These are phyloP conservation scores for Canariomyces notabilis DNA, from an alignment of 2,329 filamentous ascomycete species.

Conservation along the genomic window DNA sequence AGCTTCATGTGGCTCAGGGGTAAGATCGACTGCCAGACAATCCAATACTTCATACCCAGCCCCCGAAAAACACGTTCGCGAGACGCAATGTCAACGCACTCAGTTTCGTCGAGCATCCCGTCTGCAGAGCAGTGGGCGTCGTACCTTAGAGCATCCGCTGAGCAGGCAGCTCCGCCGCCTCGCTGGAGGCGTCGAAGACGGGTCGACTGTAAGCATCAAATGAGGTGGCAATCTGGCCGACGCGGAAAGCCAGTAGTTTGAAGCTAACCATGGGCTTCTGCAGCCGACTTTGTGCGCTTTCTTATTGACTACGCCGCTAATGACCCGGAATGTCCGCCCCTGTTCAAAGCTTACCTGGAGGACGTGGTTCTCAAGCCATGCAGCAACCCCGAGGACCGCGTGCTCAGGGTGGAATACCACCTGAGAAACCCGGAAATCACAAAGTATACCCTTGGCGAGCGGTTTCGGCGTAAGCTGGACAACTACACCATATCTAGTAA, in stretches of 20 bases:
- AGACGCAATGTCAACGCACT: too few relatives aligned
- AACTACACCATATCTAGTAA: slow-evolving; percentile 10
- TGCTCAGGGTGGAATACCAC: neutral
- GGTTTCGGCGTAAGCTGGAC: slow-evolving; percentile 3
- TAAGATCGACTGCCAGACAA: too few relatives aligned
- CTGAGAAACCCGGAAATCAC: slow-evolving; percentile 10
- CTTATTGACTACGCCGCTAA: slow-evolving; percentile 11
- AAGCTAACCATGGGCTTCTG: neutral
- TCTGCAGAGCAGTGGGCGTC: too few relatives aligned
- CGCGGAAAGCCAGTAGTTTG: neutral
- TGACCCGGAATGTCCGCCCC: slow-evolving; percentile 7
- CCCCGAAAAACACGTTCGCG: too few relatives aligned
- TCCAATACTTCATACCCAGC: too few relatives aligned
- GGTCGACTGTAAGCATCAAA: neutral
- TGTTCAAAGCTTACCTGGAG: slow-evolving; percentile 14
- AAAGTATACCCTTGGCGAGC: slow-evolving; percentile 1
- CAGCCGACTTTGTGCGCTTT: slow-evolving; percentile 12
- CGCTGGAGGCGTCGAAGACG: neutral
- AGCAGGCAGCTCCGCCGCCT: too few relatives aligned
- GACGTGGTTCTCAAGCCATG: slow-evolving; percentile 10
- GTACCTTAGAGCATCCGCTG: too few relatives aligned
- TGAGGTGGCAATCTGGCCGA: neutral
- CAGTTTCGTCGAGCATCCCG: too few relatives aligned
- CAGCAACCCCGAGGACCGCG: neutral
- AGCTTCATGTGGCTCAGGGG: too few relatives aligned